Base-by-base conservation (phyloP, 441 rosid species). In the Manihot esculenta region DNA sequence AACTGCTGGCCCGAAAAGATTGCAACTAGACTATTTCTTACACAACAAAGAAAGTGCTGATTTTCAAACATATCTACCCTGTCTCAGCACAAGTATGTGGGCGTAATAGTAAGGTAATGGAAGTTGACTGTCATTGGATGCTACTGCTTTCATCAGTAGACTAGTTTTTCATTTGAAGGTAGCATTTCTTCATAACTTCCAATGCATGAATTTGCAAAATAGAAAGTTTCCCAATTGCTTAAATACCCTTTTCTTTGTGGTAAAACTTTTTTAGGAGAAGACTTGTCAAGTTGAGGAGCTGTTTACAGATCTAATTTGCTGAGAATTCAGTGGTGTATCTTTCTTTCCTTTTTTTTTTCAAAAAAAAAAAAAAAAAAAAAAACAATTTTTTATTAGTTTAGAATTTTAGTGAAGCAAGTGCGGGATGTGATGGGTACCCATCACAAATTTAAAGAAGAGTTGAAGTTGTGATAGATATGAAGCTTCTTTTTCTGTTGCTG, bases 401-500 rank as follows among this genome's bases (percentile, higher is more conserved):
- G 53, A 70, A 50, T 14, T 57, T 54, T 21, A 45, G 72, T 23
- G 64, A 54, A 68, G 33, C 64, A 56, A 21, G 48, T 24, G 64
- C 1, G 66, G 62, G 62, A 64, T 71, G 74, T 58, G 66, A 70
- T 73, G 80, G 69, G 65, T 21, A 63, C 73, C 67, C 77, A 70
- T 70, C 58, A 55, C 68, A 57, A 20, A n/a, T 57, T 55, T 62
- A 23, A 59, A 23, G 17, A 64, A 76, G 8, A 58, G 60, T n/a
- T 47, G 61, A 61, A 73, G 21, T 72, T 76, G 58, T 67, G 84
- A 56, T 58, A 30, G 42, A 45, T 62, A 42, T 79, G 78, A 74
- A 61, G 60, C 68, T 77, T 58, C 69, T 70, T 70, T 66, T 41
- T 59, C 62, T 53, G 78, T 18, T 55, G 49, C 23, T 64, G 63